Evolutionary conservation across 176 grass and related monocot genomes (phyloP).

Genomic region (Canna indica): DNA sequence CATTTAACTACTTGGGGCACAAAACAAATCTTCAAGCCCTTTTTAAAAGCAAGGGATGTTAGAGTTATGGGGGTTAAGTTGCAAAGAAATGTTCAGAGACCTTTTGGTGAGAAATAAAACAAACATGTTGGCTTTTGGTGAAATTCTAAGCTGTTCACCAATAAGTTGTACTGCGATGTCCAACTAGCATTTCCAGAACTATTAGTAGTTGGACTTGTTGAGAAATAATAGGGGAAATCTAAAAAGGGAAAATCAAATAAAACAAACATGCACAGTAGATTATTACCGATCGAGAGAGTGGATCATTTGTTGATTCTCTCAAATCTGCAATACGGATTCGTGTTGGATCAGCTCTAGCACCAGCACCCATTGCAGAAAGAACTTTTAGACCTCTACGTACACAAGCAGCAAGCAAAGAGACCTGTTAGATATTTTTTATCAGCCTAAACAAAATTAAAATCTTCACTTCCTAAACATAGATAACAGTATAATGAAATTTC

Average conservation of each 20-base stretch:
- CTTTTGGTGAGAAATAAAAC: too few relatives aligned
- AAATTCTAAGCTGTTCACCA: background rate
- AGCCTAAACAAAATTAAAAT: background rate
- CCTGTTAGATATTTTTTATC: slow-evolving; percentile 29
- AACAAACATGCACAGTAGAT: background rate
- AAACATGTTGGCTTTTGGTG: too few relatives aligned
- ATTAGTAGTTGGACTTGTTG: background rate
- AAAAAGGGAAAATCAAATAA: background rate
- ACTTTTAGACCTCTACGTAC: slow-evolving; percentile 61
- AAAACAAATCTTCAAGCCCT: too few relatives aligned
- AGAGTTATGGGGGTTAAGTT: too few relatives aligned
- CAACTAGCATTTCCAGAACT: background rate
- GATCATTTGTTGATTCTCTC: slow-evolving; percentile 84
- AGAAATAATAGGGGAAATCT: background rate
- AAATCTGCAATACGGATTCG: slow-evolving; percentile 90
- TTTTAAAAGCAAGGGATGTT: too few relatives aligned
- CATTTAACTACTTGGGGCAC: too few relatives aligned
- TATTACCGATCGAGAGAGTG: slow-evolving; percentile 69
- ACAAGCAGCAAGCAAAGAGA: slow-evolving; percentile 78
- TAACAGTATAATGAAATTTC: background rate
- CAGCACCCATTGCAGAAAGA: slow-evolving; percentile 92
- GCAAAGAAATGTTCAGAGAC: too few relatives aligned
- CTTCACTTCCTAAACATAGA: background rate
- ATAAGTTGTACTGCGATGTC: background rate
- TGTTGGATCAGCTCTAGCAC: slow-evolving; percentile 92